These are phyloP conservation scores for Pythium chondricola DNA, from an alignment of 352 stramenopile species.

Conservation along the genomic window DNA sequence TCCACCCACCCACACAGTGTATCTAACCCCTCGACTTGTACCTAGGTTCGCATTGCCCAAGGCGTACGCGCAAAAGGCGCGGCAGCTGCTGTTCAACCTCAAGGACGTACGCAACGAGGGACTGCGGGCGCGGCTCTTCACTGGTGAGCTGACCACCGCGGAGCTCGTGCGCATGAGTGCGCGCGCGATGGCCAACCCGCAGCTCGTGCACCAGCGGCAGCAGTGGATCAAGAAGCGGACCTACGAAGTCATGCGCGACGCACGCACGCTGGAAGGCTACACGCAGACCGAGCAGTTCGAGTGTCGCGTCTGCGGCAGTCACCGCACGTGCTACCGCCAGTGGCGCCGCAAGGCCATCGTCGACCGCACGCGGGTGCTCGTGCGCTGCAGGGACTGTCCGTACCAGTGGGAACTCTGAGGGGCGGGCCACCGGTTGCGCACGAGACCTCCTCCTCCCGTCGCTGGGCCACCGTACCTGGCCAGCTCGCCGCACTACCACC, in stretches of 20 bases:
- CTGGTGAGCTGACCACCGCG: constrained; percentile 39
- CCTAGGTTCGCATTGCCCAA: constrained; percentile 68
- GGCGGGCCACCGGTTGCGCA: not conserved
- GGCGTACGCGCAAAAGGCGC: constrained; percentile 71
- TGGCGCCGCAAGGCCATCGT: constrained; percentile 81
- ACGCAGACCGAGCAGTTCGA: constrained; percentile 76
- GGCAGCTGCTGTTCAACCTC: constrained; percentile 80
- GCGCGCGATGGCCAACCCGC: constrained; percentile 81
- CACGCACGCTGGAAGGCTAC: constrained; percentile 56
- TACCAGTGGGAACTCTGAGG: constrained; percentile 74
- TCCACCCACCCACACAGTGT: too few relatives aligned
- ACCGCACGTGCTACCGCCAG: constrained; percentile 70
- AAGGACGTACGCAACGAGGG: constrained; percentile 64
- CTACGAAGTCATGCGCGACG: constrained; percentile 74
- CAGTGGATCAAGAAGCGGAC: constrained; percentile 85
- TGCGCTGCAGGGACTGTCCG: constrained; percentile 70
- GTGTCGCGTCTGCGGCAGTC: constrained; percentile 71
- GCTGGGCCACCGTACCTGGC: not conserved
- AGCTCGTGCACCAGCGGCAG: constrained; percentile 70
- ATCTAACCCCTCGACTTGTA: too few relatives aligned
- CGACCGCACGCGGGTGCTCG: constrained; percentile 76
- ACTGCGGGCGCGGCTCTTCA: constrained; percentile 62
- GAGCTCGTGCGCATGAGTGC: constrained; percentile 72
- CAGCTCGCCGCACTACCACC: too few relatives aligned
- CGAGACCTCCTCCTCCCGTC: not conserved